Base-by-base conservation (phyloP, 1,284 basidiomycete genomes). In the Coriolopsis trogii region DNA sequence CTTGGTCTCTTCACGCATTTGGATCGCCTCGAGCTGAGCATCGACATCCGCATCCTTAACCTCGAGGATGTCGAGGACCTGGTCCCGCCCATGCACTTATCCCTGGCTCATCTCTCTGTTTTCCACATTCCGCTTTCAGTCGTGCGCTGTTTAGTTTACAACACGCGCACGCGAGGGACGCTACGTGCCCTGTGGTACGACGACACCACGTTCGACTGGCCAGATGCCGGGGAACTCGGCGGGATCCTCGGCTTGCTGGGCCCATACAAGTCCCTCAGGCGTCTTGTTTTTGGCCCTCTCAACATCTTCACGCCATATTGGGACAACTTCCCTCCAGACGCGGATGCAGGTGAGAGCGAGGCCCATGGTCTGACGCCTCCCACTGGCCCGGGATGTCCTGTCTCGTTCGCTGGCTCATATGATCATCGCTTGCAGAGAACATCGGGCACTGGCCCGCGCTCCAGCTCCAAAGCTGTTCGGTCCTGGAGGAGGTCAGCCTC, bases 101-200 rank as follows among this genome's bases (percentile, higher is more conserved):
- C 46, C 21, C 46, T 47, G 15, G 10, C 20, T n/a, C 37, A 47
- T n/a, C 38, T 47, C 21, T 40, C 37, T 16, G 39, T 30, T 12
- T 47, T 40, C 38, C 37, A 47, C 46, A 20, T 47, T 16, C 46
- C 37, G 9, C 37, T 47, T 4, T 33, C 46, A 13, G 23, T 47
- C 21, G 23, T 47, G 15, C 21, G 20, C 9, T 24, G 24, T 28
- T 38, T 47, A 26, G 21, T 47, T 4, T 5, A 23, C 6, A 15
- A 47, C 29, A 47, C 46, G 25, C 37, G 46, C 29, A 48, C 46
- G 6, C 28, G 23, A 3, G 38, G 34, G 29, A 41, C 46, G 38
- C 38, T 48, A 2, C 46, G 38, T 20, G 46, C 41, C 29, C 39
- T 48, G n/a, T 48, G 46, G 46, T 34, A 33, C 46, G 39, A 48